These are phyloP conservation scores for Gloeopeniophorella convolvens DNA, from an alignment of 768 basidiomycete species.

Conservation along the genomic window DNA sequence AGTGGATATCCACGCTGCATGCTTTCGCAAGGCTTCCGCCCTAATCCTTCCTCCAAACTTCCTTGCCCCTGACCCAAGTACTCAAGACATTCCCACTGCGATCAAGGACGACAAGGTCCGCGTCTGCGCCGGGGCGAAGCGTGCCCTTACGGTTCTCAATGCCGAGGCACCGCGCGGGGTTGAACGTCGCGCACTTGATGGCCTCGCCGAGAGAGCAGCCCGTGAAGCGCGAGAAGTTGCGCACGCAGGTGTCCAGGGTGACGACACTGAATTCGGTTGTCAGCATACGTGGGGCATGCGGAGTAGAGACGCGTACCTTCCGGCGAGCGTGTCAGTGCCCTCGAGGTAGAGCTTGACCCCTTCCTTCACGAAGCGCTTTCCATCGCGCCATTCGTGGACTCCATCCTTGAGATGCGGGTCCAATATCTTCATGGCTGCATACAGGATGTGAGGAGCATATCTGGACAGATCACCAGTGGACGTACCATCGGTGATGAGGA, in stretches of 20 bases:
- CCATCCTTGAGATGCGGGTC: conserved; percentile 84
- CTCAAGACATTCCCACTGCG: conserved; percentile 55
- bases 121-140: conserved; percentile 75
- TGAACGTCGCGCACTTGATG: conserved; percentile 79
- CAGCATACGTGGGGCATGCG: not conserved
- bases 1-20: too few relatives aligned
- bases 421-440: conserved; percentile 72
- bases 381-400: conserved; percentile 83
- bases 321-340: conserved; percentile 83
- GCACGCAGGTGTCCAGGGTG: conserved; percentile 77
- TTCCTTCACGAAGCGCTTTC: conserved; percentile 71
- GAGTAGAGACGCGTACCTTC: conserved; percentile 46
- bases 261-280: conserved; percentile 48
- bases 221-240: conserved; percentile 80
- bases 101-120: conserved; percentile 76
- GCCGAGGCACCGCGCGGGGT: conserved; percentile 79
- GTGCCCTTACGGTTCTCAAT: conserved; percentile 79
- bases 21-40: too few relatives aligned
- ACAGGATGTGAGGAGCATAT: not conserved
- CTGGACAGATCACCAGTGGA: conserved; percentile 7
- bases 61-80: conserved; percentile 73
- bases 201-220: conserved; percentile 79
- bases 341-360: conserved; percentile 77
- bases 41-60: conserved; percentile 52
- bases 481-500: conserved; percentile 85